Conservation (phyloP, 768 basidiomycete species). For the Kwoniella europaea region DNA sequence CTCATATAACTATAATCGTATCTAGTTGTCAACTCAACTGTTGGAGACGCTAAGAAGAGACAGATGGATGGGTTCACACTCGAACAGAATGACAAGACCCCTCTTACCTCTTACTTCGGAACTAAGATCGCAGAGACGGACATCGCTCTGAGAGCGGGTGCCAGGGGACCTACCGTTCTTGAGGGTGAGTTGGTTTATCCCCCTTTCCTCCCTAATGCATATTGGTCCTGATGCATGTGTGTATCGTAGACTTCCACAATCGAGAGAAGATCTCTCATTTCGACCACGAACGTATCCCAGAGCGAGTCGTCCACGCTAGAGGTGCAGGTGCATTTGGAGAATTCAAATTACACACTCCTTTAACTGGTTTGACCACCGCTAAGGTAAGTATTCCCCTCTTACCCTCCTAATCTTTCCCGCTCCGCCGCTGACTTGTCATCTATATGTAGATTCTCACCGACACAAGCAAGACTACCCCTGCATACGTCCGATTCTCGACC, state of each 20-base stretch:
- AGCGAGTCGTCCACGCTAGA: conserved; percentile 65
- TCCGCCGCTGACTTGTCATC: background rate
- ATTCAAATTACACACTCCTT: conserved; percentile 75
- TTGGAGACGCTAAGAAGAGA: conserved; percentile 55
- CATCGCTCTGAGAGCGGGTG: conserved; percentile 55
- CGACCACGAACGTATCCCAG: conserved; percentile 88
- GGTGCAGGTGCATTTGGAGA: conserved; percentile 71
- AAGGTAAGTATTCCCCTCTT: conserved; percentile 32
- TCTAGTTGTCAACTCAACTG: conserved; percentile 47
- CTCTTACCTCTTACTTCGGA: conserved; percentile 56
- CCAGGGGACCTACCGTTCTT: conserved; percentile 72
- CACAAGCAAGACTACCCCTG: conserved; percentile 71
- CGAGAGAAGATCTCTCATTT: conserved; percentile 76
- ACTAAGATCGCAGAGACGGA: conserved; percentile 56
- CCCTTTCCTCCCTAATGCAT: background rate
- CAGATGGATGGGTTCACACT: conserved; percentile 50
- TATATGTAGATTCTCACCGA: conserved; percentile 65
- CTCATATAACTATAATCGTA: background rate
- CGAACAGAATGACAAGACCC: conserved; percentile 34
- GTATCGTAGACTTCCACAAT: conserved; percentile 64
- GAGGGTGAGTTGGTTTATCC: conserved; percentile 41
- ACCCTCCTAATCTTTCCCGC: no score
- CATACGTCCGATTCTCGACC: conserved; percentile 83
- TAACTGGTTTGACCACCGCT: conserved; percentile 74
- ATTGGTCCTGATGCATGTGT: background rate